Base-by-base conservation (phyloP, 2,329 filamentous ascomycete genomes). In the Cladophialophora exuberans region DNA sequence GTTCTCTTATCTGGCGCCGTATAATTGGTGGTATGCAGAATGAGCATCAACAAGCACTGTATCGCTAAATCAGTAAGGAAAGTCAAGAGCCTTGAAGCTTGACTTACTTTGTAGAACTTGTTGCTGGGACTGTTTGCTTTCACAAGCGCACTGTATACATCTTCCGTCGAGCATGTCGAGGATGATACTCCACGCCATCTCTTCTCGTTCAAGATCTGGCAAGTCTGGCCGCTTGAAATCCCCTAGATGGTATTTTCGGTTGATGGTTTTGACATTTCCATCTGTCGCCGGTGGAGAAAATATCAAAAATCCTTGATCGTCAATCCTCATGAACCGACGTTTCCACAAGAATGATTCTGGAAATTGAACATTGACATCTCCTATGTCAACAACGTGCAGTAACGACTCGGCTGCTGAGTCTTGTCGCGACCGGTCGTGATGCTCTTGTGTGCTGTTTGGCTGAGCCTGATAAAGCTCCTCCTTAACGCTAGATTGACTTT, bases 341-440 rank as follows among this genome's bases (percentile, higher is more conserved):
- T 97, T 99, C 94, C 94, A 99, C 10, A 99, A 80, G 42, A 99
- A 79, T 51, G 90, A 96, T 69, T 97, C 93, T 0, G 94, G 94
- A 69, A 99, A 97, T 70, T 99, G 94, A 9, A 97, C 89, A 66
- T 99, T 97, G 60, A 99, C 87, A 66, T 97, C 90, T 44, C 92
- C 90, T 71, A 96, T 82, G 59, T 87, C 85, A 3, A 89, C 79
- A 22, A 86, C 79, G 48, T 85, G 76, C 30, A 73, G 75, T 45
- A 61, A 64, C n/a, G 53, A 54, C 30, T 63, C 61, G 6, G 54
- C 43, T 25, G 50, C 41, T 11, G 54, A 54, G 31, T 54, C 43
- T 18, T 54, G 46, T 36, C 53, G 18, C 2, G 41, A 38, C 7
- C 43, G 49, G 44, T 67, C 63, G 35, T 62, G 63, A 47, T 70